A percentile compares a stretch with the other conserved stretches of the same genome.
Evolutionary conservation across 257 asterid genomes (phyloP).

Genomic region (Petunia axillaris): DNA sequence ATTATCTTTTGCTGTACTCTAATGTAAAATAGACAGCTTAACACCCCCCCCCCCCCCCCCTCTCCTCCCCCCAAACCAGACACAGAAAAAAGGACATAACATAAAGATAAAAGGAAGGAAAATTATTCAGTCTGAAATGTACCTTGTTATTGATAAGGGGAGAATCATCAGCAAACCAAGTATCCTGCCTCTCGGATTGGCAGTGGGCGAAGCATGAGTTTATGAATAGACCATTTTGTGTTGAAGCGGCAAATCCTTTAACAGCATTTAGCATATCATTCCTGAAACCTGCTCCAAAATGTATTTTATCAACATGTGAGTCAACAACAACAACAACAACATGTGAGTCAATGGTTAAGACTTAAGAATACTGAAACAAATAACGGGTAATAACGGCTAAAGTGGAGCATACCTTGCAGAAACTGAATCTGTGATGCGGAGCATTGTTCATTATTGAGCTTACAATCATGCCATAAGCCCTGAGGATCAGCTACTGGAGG

Average conservation of each 20-base stretch:
- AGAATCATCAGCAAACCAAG: constrained; percentile 39
- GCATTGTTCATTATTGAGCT: constrained; percentile 49
- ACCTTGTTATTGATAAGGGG: constrained; percentile 35
- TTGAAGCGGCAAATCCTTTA: constrained; percentile 23
- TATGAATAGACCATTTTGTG: constrained; percentile 32
- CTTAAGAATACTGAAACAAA: neutral
- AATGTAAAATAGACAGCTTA: neutral
- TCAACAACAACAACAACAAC: neutral
- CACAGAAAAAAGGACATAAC: no score
- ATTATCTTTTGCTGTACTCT: neutral
- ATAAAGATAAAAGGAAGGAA: neutral
- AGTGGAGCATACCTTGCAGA: constrained; percentile 38
- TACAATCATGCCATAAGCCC: constrained; percentile 66
- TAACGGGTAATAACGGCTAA: neutral
- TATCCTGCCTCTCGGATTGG: constrained; percentile 38
- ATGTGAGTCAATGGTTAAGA: neutral
- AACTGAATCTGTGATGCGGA: constrained; percentile 59
- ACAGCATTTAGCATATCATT: constrained; percentile 28
- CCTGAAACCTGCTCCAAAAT: constrained; percentile 25
- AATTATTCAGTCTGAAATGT: neutral
- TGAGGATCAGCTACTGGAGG: constrained; percentile 68
- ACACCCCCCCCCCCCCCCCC: no score
- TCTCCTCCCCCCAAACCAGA: no score
- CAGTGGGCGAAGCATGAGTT: constrained; percentile 38
- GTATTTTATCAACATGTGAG: constrained; percentile 1